Base-by-base conservation (phyloP, 352 stramenopile species). In the Phytophthora europaea region DNA sequence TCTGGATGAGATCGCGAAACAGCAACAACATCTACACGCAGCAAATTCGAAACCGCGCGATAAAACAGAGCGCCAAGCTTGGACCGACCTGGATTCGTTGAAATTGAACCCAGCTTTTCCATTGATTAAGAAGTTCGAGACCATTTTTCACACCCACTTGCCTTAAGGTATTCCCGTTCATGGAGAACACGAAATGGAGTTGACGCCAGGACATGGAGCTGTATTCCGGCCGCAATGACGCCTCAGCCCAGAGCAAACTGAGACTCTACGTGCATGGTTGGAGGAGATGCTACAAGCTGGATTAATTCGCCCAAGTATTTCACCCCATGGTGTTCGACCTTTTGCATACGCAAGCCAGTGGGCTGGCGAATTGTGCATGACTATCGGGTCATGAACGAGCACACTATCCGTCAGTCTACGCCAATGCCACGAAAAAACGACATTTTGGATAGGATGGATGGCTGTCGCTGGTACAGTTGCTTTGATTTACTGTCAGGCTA, bases 161-260 rank as follows among this genome's bases (percentile, higher is more conserved):
- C 60, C 48, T 9, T 54, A 67, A 60, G 34, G 61, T 1, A 1
- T 1, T 0, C 48, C 48, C 6, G 61, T 45, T 31, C 50, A 60
- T 22, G 61, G 48, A 1, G 60, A 66, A 33, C 47, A 58, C 28
- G 47, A 65, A 40, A 57, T 65, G 45, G 28, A 65, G 6, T 6
- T 66, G 1, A 40, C 20, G 2, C 47, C 47, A 8, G 47, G 60
- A 4, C 43, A 65, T 8, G 58, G 58, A 18, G 43, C 45, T 10
- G 58, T 66, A 15, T 66, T 66, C 7, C 31, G 33, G 0, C 47
- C 60, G 4, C 60, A 58, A 52, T 66, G 60, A 47, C 47, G 60
- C 1, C 45, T 65, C n/a, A 65, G 45, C n/a, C 43, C 59, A 23
- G 59, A 48, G 3, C 59, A 65, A 65, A 66, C 47, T 7, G 4